These are phyloP conservation scores for Leccinum subrobustum DNA, from an alignment of 1,284 basidiomycete species.

Conservation along the genomic window DNA sequence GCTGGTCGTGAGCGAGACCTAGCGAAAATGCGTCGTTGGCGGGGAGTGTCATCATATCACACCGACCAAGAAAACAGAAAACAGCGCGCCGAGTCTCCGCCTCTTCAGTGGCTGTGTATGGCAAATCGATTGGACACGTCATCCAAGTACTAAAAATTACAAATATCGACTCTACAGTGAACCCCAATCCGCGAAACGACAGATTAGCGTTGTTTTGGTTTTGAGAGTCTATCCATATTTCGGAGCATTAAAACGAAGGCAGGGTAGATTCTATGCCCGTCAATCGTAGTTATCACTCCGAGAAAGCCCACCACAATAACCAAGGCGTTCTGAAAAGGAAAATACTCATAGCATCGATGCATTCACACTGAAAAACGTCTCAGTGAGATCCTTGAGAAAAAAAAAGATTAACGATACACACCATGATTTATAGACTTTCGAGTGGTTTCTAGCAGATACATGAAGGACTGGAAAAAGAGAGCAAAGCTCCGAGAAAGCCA, in stretches of 20 bases:
- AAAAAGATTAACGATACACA: neutral
- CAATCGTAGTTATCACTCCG: constrained; percentile 47
- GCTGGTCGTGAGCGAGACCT: constrained; percentile 43
- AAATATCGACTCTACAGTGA: constrained; percentile 36
- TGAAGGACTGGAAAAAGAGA: neutral
- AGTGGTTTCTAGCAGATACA: neutral
- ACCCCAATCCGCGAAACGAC: constrained; percentile 21
- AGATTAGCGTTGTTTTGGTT: constrained; percentile 32
- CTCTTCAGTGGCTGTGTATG: constrained; percentile 15
- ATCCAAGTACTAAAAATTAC: neutral
- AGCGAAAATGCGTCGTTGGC: constrained; percentile 54
- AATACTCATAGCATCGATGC: neutral
- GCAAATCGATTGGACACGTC: neutral
- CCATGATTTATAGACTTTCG: neutral
- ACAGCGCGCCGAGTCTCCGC: neutral
- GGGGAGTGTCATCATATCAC: constrained; percentile 39
- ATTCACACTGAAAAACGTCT: neutral
- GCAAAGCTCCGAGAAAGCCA: neutral
- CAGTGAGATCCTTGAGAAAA: neutral
- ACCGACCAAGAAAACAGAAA: neutral
- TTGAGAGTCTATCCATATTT: constrained; percentile 34
- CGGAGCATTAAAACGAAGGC: constrained; percentile 44
- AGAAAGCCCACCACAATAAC: constrained; percentile 8
- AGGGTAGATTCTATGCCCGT: constrained; percentile 30
- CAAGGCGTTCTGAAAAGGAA: neutral